phyloP scores from a whole-genome alignment of 148 eudicot genomes.

The Fagopyrum esculentum region DNA sequence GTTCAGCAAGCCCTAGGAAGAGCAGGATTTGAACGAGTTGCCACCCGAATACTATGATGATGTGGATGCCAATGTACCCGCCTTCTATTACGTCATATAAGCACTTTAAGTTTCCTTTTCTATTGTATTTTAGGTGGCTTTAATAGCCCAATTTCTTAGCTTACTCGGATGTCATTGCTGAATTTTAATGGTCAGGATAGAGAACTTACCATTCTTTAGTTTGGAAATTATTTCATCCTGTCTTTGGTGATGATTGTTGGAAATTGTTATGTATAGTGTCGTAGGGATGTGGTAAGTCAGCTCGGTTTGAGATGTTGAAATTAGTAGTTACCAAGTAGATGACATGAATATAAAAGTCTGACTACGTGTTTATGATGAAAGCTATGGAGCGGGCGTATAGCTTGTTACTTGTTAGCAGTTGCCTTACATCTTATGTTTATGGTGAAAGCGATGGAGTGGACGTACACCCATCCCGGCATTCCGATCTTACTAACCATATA shows the following conservation, averaged over 20 bases:
- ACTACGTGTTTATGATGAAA: background rate
- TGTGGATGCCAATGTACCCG: conserved; percentile 23
- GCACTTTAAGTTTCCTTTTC: background rate
- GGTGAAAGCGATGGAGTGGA: no score
- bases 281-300: background rate
- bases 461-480: no score
- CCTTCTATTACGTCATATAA: background rate
- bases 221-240: background rate
- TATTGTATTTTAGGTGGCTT: background rate
- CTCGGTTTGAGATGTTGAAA: no score
- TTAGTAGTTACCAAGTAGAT: background rate
- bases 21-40: conserved; percentile 53
- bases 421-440: background rate
- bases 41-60: conserved; percentile 84
- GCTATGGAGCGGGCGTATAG: background rate
- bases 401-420: background rate
- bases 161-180: background rate
- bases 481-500: no score
- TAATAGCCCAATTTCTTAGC: background rate
- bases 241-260: background rate
- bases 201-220: background rate
- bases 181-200: background rate
- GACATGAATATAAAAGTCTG: background rate
- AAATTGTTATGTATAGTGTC: background rate
- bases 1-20: conserved; percentile 46